Base-by-base conservation (phyloP, 805 yeast genomes). In the Zygoascus flipseniorum region DNA sequence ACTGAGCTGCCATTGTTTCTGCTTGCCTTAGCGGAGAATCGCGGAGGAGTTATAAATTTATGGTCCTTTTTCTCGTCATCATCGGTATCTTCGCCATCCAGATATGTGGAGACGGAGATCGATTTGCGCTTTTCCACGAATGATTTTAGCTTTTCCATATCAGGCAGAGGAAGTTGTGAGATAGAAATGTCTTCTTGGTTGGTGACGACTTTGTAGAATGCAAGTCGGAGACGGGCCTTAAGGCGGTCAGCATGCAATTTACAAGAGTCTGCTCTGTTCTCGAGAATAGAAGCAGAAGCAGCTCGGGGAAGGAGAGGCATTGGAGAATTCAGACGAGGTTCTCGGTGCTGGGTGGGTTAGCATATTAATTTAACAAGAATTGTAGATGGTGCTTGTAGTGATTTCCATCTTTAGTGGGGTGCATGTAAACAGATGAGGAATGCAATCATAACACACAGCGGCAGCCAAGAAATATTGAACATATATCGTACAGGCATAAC, bases 171-270 rank as follows among this genome's bases (percentile, higher is more conserved):
- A 31, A 67, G 56, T 19, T 66, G 59, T 11, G 56, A 20, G 49
- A 69, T 52, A 11, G 72, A 62, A 8, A 62, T 53, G 14, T 53
- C 39, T n/a, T 59, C 55, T 54, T 69, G 71, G 52, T 67, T 60
- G 19, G 67, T 65, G 18, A 52, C 53, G 46, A 69, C 69, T 46
- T 69, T 69, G 56, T 63, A 69, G 56, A 66, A 60, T 20, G 72
- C 72, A 35, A 68, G 58, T 19, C 59, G 58, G 5, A 69, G 65
- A 4, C 72, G 58, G 48, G 61, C 53, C 14, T 62, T 60, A 20
- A 69, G 63, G 8, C 60, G 51, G 18, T 57, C 58, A 31, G 70
- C 70, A 31, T 59, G 62, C 16, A 11, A 14, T 46, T 47, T 46
- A 35, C 56, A 49, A 13, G 52, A 16, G 39, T 51, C 52, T 8